Percentiles rank a stretch among this genome's conserved stretches.
These are phyloP conservation scores for Phaeotremella fagi DNA, from an alignment of 768 basidiomycete species.

Conservation along the genomic window DNA sequence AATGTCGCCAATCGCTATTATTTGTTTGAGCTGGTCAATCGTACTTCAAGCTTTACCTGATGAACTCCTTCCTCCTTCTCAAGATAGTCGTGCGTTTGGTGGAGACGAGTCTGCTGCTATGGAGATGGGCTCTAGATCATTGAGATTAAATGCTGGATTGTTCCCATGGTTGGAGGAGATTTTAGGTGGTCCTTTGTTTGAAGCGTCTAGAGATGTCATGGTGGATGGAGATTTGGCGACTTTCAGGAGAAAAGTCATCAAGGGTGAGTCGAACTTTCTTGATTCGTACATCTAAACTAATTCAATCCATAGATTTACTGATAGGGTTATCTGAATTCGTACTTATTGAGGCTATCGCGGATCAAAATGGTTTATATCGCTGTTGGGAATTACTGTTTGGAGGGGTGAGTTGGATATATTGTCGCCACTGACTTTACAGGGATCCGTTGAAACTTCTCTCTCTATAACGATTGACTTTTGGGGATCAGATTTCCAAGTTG, in stretches of 20 bases:
- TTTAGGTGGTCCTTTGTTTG: constrained; percentile 56
- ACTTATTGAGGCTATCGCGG: constrained; percentile 65
- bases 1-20: constrained; percentile 63
- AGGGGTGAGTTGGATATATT: constrained; percentile 27
- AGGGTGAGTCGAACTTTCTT: constrained; percentile 56
- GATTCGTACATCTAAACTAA: constrained; percentile 5
- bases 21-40: constrained; percentile 79
- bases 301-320: constrained; percentile 59
- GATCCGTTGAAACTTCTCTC: constrained; percentile 61
- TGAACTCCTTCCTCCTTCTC: constrained; percentile 54
- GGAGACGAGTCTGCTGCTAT: constrained; percentile 24
- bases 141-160: constrained; percentile 54
- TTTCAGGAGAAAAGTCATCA: constrained; percentile 68
- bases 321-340: constrained; percentile 69
- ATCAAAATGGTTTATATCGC: constrained; percentile 34
- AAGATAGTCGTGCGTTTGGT: constrained; percentile 52
- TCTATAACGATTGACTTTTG: constrained; percentile 74
- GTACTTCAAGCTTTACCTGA: constrained; percentile 52
- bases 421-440: constrained; percentile 76
- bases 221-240: constrained; percentile 73
- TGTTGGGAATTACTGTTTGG: constrained; percentile 40
- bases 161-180: constrained; percentile 35
- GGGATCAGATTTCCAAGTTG: constrained; percentile 65
- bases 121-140: constrained; percentile 58
- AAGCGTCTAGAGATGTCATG: constrained; percentile 59